These are phyloP conservation scores for Penicillium frequentans DNA, from an alignment of 2,329 filamentous ascomycete species.

Conservation along the genomic window DNA sequence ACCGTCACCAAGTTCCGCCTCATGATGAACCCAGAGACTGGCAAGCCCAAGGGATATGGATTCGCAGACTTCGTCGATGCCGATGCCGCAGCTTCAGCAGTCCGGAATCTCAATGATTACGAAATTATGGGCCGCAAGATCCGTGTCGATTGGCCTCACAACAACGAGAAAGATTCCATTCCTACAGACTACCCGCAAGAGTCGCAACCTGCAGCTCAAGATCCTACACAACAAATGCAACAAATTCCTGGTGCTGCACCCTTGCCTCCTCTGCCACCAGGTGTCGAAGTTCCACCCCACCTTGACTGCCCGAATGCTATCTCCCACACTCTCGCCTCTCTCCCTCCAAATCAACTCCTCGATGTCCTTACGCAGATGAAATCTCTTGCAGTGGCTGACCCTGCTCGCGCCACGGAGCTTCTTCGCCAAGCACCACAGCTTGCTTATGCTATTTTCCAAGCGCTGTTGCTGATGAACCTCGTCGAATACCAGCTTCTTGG, in stretches of 20 bases:
- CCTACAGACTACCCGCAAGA: constrained; percentile 50
- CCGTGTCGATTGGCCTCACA: constrained; percentile 93
- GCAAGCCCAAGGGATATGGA: constrained; percentile 91
- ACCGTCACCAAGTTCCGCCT: constrained; percentile 89
- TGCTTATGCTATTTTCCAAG: constrained; percentile 92
- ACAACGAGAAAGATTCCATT: constrained; percentile 72
- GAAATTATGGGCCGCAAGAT: constrained; percentile 94
- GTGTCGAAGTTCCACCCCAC: constrained; percentile 78
- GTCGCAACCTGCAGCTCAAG: constrained; percentile 34
- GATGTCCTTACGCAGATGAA: constrained; percentile 97
- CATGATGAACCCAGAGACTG: constrained; percentile 93
- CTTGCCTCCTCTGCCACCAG: constrained; percentile 79
- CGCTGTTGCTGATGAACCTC: constrained; percentile 86
- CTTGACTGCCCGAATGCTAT: constrained; percentile 87
- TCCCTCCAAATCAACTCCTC: constrained; percentile 84
- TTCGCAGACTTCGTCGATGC: constrained; percentile 95
- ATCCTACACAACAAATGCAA: constrained; percentile 37
- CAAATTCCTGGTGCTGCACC: constrained; percentile 49
- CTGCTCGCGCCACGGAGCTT: constrained; percentile 79
- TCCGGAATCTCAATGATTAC: constrained; percentile 91
- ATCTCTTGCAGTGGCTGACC: constrained; percentile 76
- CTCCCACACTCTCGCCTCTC: constrained; percentile 81
- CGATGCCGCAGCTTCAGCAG: constrained; percentile 87
- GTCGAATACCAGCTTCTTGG: constrained; percentile 82
- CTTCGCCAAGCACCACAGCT: constrained; percentile 88